phyloP scores from a whole-genome alignment of 2,329 filamentous ascomycete species.

The Drechslerella dactyloides region DNA sequence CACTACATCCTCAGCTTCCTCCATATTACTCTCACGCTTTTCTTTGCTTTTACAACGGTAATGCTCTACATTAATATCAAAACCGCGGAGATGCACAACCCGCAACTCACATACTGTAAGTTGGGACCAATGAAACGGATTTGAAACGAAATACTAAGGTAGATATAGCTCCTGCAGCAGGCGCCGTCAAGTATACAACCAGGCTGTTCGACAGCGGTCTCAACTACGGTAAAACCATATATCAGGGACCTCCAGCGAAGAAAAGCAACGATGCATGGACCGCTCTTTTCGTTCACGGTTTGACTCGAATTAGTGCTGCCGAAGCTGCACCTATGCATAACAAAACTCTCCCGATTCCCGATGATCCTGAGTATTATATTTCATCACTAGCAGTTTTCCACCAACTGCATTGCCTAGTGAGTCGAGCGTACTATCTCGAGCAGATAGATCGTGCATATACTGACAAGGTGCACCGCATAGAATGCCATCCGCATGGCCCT shows the following conservation, averaged over 20 bases:
- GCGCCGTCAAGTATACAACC: slow-evolving; percentile 16
- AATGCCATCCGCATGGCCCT: slow-evolving; percentile 25
- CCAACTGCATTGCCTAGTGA: slow-evolving; percentile 24
- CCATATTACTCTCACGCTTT: slow-evolving; percentile 15
- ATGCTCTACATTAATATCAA: slow-evolving; percentile 13
- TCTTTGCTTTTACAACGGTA: slow-evolving; percentile 17
- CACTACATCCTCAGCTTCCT: slow-evolving; percentile 8
- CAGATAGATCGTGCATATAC: slow-evolving; percentile 1
- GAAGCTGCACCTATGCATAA: slow-evolving; percentile 25
- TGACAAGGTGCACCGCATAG: slow-evolving; percentile 6
- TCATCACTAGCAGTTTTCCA: slow-evolving; percentile 23
- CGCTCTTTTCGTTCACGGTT: slow-evolving; percentile 17
- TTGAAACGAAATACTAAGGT: neutral
- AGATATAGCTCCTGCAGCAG: slow-evolving; percentile 9
- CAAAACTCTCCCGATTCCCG: slow-evolving; percentile 22
- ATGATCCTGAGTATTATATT: slow-evolving; percentile 24
- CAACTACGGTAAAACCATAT: slow-evolving; percentile 24
- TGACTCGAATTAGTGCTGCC: slow-evolving; percentile 16
- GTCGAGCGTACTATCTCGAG: slow-evolving; percentile 6
- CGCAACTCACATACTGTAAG: slow-evolving; percentile 23
- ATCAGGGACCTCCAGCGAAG: slow-evolving; percentile 19
- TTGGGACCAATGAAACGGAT: neutral
- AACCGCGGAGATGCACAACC: slow-evolving; percentile 8
- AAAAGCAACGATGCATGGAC: slow-evolving; percentile 22
- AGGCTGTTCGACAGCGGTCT: slow-evolving; percentile 22